Conservation (phyloP, 2,329 filamentous ascomycete genomes). For the Ophiosphaerella narmari region DNA sequence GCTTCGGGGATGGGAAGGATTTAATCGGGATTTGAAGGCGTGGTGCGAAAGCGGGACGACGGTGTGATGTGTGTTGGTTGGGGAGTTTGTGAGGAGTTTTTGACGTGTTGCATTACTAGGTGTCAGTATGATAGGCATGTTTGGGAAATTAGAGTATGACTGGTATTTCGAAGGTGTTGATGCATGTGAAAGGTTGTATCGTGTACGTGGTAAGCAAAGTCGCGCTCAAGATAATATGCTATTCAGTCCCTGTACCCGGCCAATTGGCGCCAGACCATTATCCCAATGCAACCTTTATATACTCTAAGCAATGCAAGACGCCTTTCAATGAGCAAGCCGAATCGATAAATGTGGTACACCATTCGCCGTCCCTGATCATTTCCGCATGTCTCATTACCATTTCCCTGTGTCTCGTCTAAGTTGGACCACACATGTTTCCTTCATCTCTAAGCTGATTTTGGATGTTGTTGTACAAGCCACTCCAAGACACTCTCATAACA, state of each 20-base stretch:
- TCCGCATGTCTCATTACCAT: not conserved
- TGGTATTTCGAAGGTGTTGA: no score
- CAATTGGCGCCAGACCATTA: not conserved
- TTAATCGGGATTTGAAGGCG: constrained; percentile 17
- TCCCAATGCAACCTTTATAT: constrained; percentile 7
- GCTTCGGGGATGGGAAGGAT: constrained; percentile 12
- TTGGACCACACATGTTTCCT: not conserved
- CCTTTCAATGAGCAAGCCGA: constrained; percentile 13
- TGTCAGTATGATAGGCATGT: no score
- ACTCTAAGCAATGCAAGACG: constrained; percentile 15
- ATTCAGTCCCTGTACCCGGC: not conserved
- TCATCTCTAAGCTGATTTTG: constrained; percentile 33
- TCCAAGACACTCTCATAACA: constrained; percentile 96
- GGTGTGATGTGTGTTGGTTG: no score
- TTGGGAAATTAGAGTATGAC: no score
- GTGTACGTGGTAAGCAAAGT: not conserved
- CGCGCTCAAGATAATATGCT: not conserved
- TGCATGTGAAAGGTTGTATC: not conserved
- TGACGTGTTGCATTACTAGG: no score
- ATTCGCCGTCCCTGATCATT: not conserved
- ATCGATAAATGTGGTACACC: constrained; percentile 5
- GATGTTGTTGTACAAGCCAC: constrained; percentile 67
- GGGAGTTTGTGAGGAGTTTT: no score
- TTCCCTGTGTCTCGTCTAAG: not conserved
- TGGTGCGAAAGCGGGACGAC: constrained; percentile 10